A percentile compares a stretch with the other conserved stretches of the same genome.
Evolutionary conservation across 257 asterid genomes (phyloP).

Genomic region (Fraxinus cuspidata): DNA sequence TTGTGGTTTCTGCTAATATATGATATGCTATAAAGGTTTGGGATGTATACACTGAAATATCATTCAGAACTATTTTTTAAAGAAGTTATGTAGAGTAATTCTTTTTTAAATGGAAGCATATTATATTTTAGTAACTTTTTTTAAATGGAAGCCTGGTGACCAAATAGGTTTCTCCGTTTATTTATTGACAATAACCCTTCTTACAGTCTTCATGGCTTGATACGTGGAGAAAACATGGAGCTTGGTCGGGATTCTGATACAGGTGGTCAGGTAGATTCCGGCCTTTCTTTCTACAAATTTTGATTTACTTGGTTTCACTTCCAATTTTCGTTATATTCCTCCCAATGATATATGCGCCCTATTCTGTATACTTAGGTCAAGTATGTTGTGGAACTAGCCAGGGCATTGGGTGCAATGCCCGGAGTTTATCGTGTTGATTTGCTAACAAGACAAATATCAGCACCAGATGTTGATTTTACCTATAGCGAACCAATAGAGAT

Average conservation of each 20-base stretch:
- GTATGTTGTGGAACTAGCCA: slow-evolving; percentile 80
- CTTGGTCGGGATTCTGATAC: slow-evolving; percentile 82
- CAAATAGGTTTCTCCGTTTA: not conserved
- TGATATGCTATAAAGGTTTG: not conserved
- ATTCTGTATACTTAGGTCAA: slow-evolving; percentile 47
- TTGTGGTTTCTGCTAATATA: slow-evolving; percentile 18
- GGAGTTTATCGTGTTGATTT: slow-evolving; percentile 82
- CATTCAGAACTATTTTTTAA: slow-evolving; percentile 1
- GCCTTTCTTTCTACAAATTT: slow-evolving; percentile 10
- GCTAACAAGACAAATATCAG: slow-evolving; percentile 68
- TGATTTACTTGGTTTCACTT: slow-evolving; percentile 5
- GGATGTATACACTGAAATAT: not conserved
- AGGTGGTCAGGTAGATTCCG: slow-evolving; percentile 63
- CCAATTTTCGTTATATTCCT: slow-evolving; percentile 4
- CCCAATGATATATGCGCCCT: not conserved
- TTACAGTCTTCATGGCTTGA: slow-evolving; percentile 75
- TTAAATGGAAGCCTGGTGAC: slow-evolving; percentile 1
- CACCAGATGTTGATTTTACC: slow-evolving; percentile 72
- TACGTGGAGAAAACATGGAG: slow-evolving; percentile 82
- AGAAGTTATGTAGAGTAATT: not conserved
- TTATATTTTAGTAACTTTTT: not conserved
- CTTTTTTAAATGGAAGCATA: slow-evolving; percentile 1
- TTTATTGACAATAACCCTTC: not conserved
- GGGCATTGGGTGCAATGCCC: slow-evolving; percentile 79
- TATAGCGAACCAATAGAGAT: slow-evolving; percentile 75